phyloP scores from a whole-genome alignment of 768 basidiomycete species.

The Dentipellis fragilis region DNA sequence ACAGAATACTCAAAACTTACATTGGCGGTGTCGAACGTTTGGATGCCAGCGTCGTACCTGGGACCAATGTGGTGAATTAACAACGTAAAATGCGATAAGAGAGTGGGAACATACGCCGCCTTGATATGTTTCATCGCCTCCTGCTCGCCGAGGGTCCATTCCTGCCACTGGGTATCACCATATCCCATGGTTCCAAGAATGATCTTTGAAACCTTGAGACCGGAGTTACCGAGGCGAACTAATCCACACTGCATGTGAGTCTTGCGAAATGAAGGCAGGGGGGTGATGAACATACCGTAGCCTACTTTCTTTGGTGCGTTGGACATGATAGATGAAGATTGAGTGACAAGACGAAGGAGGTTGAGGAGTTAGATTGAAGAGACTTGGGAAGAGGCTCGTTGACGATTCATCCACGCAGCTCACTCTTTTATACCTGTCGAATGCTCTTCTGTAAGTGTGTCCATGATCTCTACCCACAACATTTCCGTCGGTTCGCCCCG shows the following conservation, averaged over 20 bases:
- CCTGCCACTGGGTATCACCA: constrained; percentile 21
- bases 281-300: no score
- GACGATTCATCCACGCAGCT: no score
- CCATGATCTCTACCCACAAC: no score
- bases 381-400: no score
- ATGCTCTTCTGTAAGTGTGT: no score
- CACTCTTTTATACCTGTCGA: no score
- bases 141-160: constrained; percentile 28
- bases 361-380: no score
- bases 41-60: constrained; percentile 27
- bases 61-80: not conserved
- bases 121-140: constrained; percentile 31
- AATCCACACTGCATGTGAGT: not conserved
- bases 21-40: constrained; percentile 29
- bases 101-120: constrained; percentile 23
- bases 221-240: constrained; percentile 21
- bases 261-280: not conserved
- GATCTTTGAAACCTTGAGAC: constrained; percentile 20
- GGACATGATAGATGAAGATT: no score
- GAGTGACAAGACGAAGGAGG: no score
- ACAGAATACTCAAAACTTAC: constrained; percentile 8
- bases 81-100: not conserved
- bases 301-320: no score
- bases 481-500: no score
- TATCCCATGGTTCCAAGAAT: constrained; percentile 27